Percentiles rank a stretch among this genome's conserved stretches.
phyloP scores from a whole-genome alignment of 192 early-diverging fungal genomes.

The Chytriomyces sp. region DNA sequence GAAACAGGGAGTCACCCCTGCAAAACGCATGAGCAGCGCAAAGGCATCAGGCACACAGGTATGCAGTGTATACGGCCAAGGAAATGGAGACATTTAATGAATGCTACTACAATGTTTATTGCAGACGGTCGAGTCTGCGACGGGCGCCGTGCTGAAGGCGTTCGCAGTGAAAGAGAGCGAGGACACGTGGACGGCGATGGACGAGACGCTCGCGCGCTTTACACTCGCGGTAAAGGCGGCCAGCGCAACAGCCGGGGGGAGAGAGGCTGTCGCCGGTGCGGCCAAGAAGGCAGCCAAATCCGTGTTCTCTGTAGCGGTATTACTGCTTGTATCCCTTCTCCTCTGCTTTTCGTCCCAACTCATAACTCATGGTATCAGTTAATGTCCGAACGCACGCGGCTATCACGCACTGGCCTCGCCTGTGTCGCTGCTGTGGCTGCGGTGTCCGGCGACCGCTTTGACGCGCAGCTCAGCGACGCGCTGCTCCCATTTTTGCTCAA shows the following conservation, averaged over 20 bases:
- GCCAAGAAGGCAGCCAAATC: constrained; percentile 49
- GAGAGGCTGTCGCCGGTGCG: constrained; percentile 52
- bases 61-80: too few species aligned
- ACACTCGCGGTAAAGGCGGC: constrained; percentile 43
- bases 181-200: constrained; percentile 69
- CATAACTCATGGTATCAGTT: constrained; percentile 49
- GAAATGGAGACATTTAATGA: too few species aligned
- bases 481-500: constrained; percentile 64
- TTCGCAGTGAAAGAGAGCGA: constrained; percentile 67
- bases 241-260: constrained; percentile 48
- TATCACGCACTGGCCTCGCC: constrained; percentile 69
- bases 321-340: background rate
- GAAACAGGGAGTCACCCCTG: too few species aligned
- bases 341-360: background rate
- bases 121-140: constrained; percentile 18
- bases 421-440: constrained; percentile 67
- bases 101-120: too few species aligned
- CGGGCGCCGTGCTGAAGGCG: background rate
- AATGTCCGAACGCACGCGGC: constrained; percentile 71
- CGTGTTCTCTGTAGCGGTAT: background rate
- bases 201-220: constrained; percentile 58
- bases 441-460: constrained; percentile 63
- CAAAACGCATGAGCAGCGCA: too few species aligned
- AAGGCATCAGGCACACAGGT: too few species aligned
- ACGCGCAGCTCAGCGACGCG: constrained; percentile 59